A percentile compares a stretch with the other conserved stretches of the same genome.
Evolutionary conservation across 2,329 filamentous ascomycete genomes (phyloP).

Genomic region (Macrophomina pseudophaseolina): DNA sequence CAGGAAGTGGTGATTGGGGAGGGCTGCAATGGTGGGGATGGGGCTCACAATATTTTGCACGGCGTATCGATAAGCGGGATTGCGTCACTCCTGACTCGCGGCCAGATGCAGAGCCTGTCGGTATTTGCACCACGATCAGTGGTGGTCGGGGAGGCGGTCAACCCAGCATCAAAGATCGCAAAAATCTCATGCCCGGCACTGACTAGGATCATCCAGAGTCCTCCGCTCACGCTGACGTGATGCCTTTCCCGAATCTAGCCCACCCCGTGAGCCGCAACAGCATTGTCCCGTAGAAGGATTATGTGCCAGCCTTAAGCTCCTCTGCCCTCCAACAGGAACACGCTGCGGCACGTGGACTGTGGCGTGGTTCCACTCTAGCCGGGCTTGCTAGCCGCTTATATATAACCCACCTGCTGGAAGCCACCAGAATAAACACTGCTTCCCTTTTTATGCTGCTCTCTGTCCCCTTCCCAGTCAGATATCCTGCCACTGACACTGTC

Average conservation of each 20-base stretch:
- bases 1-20: not conserved
- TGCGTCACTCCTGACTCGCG: not conserved
- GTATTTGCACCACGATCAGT: no score
- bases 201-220: no score
- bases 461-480: not conserved
- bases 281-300: no score
- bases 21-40: not conserved
- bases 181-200: no score
- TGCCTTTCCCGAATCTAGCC: no score
- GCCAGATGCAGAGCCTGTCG: no score
- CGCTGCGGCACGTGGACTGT: not conserved
- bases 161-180: no score
- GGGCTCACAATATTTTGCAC: not conserved
- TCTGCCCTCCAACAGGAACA: no score
- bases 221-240: no score
- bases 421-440: conserved; percentile 21
- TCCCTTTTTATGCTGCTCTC: not conserved
- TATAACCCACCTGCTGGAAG: not conserved
- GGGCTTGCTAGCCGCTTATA: not conserved
- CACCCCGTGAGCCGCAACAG: no score
- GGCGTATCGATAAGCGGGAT: conserved; percentile 16
- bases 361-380: not conserved
- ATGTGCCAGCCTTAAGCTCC: no score
- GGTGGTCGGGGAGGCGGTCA: no score
- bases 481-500: not conserved